These are phyloP conservation scores for Heliocybe sulcata DNA, from an alignment of 1,284 basidiomycete genomes.

Conservation along the genomic window DNA sequence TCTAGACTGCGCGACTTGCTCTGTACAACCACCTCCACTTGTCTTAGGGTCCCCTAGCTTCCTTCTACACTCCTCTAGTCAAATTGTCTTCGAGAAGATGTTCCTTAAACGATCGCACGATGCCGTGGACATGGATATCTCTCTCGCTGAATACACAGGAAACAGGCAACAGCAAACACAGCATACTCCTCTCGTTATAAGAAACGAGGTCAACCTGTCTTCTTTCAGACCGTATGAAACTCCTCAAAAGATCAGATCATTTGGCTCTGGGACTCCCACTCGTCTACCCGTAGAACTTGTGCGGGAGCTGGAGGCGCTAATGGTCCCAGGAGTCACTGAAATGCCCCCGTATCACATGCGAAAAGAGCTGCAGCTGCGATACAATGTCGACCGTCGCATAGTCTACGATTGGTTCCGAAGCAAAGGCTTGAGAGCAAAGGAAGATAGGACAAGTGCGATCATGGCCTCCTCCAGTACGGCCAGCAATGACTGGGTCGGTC, in stretches of 20 bases:
- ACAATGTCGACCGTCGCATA: constrained; percentile 61
- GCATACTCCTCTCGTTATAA: background rate
- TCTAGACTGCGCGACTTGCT: too few relatives aligned
- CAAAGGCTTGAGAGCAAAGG: constrained; percentile 57
- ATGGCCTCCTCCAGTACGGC: background rate
- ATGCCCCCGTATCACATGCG: constrained; percentile 68
- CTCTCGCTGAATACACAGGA: background rate
- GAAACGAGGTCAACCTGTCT: background rate
- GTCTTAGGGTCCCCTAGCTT: too few relatives aligned
- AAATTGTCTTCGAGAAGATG: background rate
- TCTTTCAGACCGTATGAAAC: background rate
- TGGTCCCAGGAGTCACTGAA: constrained; percentile 52
- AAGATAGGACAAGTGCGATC: constrained; percentile 48
- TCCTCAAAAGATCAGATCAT: background rate
- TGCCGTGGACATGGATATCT: background rate
- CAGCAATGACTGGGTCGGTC: background rate
- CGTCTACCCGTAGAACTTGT: constrained; percentile 60
- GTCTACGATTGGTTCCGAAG: constrained; percentile 72
- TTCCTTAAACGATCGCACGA: background rate
- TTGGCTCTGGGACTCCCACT: constrained; percentile 30
- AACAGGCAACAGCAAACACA: background rate
- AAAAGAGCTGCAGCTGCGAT: constrained; percentile 59
- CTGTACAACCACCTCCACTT: too few relatives aligned
- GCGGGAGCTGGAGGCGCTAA: constrained; percentile 57
- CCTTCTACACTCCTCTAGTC: background rate